Evolutionary conservation across 768 basidiomycete species (phyloP).

Genomic region (Leccinum variicolor): DNA sequence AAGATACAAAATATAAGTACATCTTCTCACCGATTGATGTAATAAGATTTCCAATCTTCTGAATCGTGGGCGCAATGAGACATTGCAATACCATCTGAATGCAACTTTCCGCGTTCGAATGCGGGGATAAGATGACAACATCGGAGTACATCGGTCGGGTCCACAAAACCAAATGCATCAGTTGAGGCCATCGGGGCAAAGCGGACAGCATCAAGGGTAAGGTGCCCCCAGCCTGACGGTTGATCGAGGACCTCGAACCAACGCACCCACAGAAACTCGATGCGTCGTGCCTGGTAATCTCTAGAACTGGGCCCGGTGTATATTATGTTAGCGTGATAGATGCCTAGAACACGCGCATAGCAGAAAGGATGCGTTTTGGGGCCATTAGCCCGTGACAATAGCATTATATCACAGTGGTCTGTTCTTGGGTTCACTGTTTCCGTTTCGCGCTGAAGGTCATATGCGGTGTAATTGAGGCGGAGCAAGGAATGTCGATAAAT

Average conservation of each 20-base stretch:
- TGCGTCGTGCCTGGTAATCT: background rate
- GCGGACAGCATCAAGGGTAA: background rate
- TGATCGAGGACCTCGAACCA: background rate
- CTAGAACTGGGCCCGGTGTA: background rate
- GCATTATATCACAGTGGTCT: background rate
- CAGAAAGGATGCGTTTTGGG: background rate
- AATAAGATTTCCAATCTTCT: no score
- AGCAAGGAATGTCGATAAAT: background rate
- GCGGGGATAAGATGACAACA: background rate
- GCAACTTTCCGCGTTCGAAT: no score
- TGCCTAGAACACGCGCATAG: background rate
- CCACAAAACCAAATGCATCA: background rate
- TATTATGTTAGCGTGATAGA: background rate
- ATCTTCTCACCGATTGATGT: no score
- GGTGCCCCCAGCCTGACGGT: background rate
- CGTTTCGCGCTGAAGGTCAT: background rate
- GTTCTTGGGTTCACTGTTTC: background rate
- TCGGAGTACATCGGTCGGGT: background rate
- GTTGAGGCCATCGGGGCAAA: background rate
- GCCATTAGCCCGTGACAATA: background rate
- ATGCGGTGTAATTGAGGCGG: background rate
- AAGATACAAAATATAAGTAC: no score
- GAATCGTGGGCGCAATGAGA: no score
- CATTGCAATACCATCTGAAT: no score
- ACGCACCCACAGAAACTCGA: background rate